Evolutionary conservation across 768 basidiomycete genomes (phyloP), one percentile per base, ranked within the genome.

Genomic region (Leccinum variicolor): DNA sequence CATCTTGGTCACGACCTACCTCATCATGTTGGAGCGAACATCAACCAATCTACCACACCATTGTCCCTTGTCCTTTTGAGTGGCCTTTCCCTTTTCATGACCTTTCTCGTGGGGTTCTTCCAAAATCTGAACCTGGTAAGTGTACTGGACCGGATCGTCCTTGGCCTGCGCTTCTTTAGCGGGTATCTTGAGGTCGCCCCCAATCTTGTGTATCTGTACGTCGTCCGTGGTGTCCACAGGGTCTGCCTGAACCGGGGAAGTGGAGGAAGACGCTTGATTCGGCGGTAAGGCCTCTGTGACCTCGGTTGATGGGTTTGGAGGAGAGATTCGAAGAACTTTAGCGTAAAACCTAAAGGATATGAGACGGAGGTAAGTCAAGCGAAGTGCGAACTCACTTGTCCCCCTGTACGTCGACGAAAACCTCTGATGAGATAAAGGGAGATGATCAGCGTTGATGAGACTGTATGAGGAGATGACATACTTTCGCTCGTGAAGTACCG

Each of bases 401-500:
- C 25, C 92, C 91, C 58, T 85, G 77, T 9, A 97, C 77, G 67
- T 98, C 94, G 56, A 98, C 87, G 58, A 92, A 84, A 54, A 96
- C 85, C 75, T 82, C 92, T 95, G 67, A n/a, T 61, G 54, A 53
- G 29, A 53, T 50, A 29, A 64, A 51, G 56, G 56, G 57, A 53
- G 46, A 47, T 15, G 52, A 60, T 71, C 47, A 65, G 64, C 53
- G 52, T 29, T 34, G 55, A 62, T 50, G 41, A 52, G 29, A 60
- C 34, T 25, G 8, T 34, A 47, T 33, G 47, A 56, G 54, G 45
- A 55, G 55, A 53, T 47, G 56, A 84, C 94, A 59, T 67, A 95
- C 94, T 88, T 75, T 99, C 97, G 64, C 85, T 87, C 45, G 82
- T 77, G 74, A 94, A 98, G 74, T 94, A 99, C 29, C 97, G 84